Percentiles rank a stretch among this genome's conserved stretches.
phyloP scores from a whole-genome alignment of 2,329 filamentous ascomycete species.

The Pyricularia pennisetigena region DNA sequence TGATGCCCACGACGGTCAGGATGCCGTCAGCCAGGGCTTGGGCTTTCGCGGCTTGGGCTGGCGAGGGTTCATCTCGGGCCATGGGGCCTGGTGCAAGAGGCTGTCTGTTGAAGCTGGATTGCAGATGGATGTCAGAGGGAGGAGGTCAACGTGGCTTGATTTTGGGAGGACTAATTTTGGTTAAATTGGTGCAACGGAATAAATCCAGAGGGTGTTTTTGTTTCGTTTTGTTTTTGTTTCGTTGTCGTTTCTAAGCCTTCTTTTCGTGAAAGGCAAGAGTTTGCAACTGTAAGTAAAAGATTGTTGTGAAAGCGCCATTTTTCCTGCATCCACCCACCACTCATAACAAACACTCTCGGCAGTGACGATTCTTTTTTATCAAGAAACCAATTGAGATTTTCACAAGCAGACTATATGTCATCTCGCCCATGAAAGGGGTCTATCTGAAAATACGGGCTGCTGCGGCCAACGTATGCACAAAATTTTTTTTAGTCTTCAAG shows the following conservation, averaged over 20 bases:
- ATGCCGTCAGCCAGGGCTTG: neutral
- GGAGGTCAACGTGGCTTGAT: neutral
- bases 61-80: neutral
- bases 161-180: neutral
- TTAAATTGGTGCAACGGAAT: neutral
- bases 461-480: neutral
- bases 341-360: too few species aligned
- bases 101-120: neutral
- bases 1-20: neutral
- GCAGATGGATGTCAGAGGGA: neutral
- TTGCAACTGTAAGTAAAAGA: neutral
- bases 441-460: neutral
- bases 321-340: too few species aligned
- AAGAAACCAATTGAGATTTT: neutral
- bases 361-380: neutral
- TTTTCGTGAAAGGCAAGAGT: neutral
- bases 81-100: neutral
- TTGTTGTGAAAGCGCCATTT: too few species aligned
- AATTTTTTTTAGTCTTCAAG: neutral
- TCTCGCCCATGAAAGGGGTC: neutral
- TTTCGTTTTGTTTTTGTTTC: too few species aligned
- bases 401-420: too few species aligned
- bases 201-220: neutral
- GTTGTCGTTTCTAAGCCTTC: too few species aligned
- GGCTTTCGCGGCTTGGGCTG: neutral